Base-by-base conservation (phyloP, 2,329 filamentous ascomycete genomes). In the Penicillium crustosum region DNA sequence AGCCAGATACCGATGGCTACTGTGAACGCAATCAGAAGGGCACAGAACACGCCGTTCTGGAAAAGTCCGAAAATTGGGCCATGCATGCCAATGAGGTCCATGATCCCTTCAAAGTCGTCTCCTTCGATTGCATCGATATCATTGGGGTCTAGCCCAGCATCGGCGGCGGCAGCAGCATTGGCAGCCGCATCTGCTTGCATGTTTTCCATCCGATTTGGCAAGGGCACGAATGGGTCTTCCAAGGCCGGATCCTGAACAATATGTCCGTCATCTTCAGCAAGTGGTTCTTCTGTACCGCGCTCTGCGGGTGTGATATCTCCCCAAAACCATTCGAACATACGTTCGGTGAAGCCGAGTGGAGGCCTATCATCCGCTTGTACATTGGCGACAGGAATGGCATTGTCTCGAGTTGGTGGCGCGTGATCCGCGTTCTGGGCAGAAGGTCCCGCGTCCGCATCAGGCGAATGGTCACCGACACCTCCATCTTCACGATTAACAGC, bases 61-160 rank as follows among this genome's bases (percentile, higher is more conserved):
- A 97, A 86, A 6, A 99, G 83, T 3, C 91, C 92, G 15, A 89
- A 88, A 3, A 99, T 82, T 0, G 94, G 94, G 0, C 94, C 94
- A 69, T 95, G 91, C 89, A 99, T 95, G 38, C 94, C 94, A 58
- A 99, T 89, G 17, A 99, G 84, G 73, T 99, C 94, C 80, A 99
- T 87, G 52, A 99, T 90, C 0, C 94, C 94, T 72, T 99, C 94
- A 17, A 99, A 86, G 70, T 99, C 94, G 75, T 99, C 94, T 10
- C 90, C 90, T 65, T 82, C 80, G 17, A 78, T 73, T n/a, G 76
- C 79, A 63, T 83, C 80, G 47, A 73, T 78, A 60, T 87, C 85
- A 45, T 86, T 85, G 13, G 78, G 69, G 66, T 96, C 91, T 36
- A 93, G 23, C 19, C 65, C 88, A 52, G 86, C 85, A 23, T 85